Evolutionary conservation across 495 filamentous ascomycete genomes (phyloP).

Genomic region (Aspergillus biplanus): DNA sequence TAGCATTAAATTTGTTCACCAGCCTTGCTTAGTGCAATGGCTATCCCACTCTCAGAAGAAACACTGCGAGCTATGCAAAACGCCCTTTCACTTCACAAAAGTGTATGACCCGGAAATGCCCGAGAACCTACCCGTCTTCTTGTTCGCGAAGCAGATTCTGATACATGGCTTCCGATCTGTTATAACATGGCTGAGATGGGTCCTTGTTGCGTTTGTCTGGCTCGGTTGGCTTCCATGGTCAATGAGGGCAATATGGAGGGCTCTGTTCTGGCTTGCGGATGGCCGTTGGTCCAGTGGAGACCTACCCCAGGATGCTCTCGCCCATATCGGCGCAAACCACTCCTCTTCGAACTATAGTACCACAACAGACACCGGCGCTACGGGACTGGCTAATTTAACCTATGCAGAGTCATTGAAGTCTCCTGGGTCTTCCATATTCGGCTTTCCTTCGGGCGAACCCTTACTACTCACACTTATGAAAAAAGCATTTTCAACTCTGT

Average conservation of each 20-base stretch:
- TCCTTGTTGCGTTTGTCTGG: slow-evolving; percentile 87
- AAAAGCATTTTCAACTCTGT: slow-evolving; percentile 42
- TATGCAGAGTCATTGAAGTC: slow-evolving; percentile 33
- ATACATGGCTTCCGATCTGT: slow-evolving; percentile 71
- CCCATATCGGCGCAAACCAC: slow-evolving; percentile 31
- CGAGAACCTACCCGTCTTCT: slow-evolving; percentile 69
- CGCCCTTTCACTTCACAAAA: slow-evolving; percentile 95
- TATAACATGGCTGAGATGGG: slow-evolving; percentile 73
- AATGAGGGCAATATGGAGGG: slow-evolving; percentile 88
- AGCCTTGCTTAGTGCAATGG: slow-evolving; percentile 98
- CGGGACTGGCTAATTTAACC: slow-evolving; percentile 32
- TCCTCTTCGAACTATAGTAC: slow-evolving; percentile 43
- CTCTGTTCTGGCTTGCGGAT: slow-evolving; percentile 94
- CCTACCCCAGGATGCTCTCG: slow-evolving; percentile 24
- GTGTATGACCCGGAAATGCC: slow-evolving; percentile 96
- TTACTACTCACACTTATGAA: slow-evolving; percentile 52
- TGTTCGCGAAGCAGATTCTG: slow-evolving; percentile 77
- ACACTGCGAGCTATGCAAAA: slow-evolving; percentile 99
- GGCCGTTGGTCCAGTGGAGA: slow-evolving; percentile 72
- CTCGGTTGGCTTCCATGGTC: slow-evolving; percentile 84
- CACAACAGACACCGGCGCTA: slow-evolving; percentile 26
- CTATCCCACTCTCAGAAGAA: slow-evolving; percentile 97
- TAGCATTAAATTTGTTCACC: slow-evolving; percentile 97
- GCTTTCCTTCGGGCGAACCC: slow-evolving; percentile 51
- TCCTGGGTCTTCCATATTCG: slow-evolving; percentile 47